Evolutionary conservation across 768 basidiomycete species (phyloP).

Genomic region (Gautieria morchelliformis): DNA sequence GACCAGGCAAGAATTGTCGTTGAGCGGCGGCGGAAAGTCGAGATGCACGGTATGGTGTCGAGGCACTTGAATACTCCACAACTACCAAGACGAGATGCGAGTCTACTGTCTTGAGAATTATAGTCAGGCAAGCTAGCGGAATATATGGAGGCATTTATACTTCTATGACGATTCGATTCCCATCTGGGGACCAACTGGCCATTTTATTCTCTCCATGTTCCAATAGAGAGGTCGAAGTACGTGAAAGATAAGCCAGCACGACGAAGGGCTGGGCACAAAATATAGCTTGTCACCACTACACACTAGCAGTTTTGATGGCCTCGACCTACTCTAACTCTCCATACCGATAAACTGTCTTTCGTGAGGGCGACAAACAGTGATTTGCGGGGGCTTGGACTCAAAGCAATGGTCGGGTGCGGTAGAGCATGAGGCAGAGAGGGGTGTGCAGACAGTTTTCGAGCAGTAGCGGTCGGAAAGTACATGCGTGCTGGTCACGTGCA

Average conservation of each 20-base stretch:
- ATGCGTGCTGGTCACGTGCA: slow-evolving; percentile 26
- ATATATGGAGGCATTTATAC: slow-evolving; percentile 30
- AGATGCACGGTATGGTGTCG: slow-evolving; percentile 44
- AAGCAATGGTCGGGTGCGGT: slow-evolving; percentile 45
- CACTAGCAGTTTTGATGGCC: neutral
- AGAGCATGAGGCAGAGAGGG: slow-evolving; percentile 59
- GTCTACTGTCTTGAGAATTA: slow-evolving; percentile 51
- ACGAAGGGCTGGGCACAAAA: slow-evolving; percentile 49
- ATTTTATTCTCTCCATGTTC: slow-evolving; percentile 77
- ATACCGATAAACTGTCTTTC: slow-evolving; percentile 60
- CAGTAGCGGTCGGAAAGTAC: slow-evolving; percentile 83
- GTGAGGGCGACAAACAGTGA: slow-evolving; percentile 73
- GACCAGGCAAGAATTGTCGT: slow-evolving; percentile 64
- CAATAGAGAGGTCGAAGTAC: slow-evolving; percentile 65
- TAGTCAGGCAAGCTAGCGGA: neutral
- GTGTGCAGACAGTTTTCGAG: slow-evolving; percentile 58
- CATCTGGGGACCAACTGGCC: slow-evolving; percentile 79
- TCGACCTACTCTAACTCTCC: slow-evolving; percentile 70
- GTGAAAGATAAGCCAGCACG: slow-evolving; percentile 60
- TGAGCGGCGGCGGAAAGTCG: slow-evolving; percentile 44
- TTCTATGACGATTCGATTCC: slow-evolving; percentile 68
- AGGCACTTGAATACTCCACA: slow-evolving; percentile 48
- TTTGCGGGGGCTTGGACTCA: slow-evolving; percentile 61
- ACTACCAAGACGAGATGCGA: slow-evolving; percentile 73
- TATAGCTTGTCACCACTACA: neutral